A percentile compares a stretch with the other conserved stretches of the same genome.
Evolutionary conservation across 148 eudicot species (phyloP).

Genomic region (Rheum nobile): DNA sequence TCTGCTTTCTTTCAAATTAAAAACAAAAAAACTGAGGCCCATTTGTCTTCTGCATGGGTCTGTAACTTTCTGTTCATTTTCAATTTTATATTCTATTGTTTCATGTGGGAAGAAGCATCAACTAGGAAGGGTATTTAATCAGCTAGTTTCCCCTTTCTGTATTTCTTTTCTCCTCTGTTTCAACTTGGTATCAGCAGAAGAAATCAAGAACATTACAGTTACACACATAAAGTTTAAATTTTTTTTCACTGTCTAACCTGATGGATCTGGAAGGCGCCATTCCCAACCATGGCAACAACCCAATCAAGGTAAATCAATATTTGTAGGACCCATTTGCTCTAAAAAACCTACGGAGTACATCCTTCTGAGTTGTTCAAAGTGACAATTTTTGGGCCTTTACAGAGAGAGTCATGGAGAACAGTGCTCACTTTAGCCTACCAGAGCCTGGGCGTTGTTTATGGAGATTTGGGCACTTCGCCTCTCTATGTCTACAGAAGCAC

Average conservation of each 20-base stretch:
- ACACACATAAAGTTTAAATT: too few species aligned
- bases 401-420: constrained; percentile 62
- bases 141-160: background rate
- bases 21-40: background rate
- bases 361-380: background rate
- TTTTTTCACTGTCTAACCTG: background rate
- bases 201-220: background rate
- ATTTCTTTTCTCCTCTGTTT: background rate
- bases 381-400: background rate
- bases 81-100: background rate
- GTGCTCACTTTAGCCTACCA: constrained; percentile 55
- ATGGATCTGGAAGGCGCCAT: constrained; percentile 3
- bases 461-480: constrained; percentile 76
- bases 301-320: background rate
- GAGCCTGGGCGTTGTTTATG: constrained; percentile 73
- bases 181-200: background rate
- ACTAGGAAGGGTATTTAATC: background rate
- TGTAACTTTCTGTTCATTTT: background rate
- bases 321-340: background rate
- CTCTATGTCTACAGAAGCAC: constrained; percentile 60
- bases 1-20: background rate
- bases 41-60: constrained; percentile 2
- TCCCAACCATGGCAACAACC: constrained; percentile 5
- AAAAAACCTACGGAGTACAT: background rate
- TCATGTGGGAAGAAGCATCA: background rate